Conservation (phyloP, 2,329 filamentous ascomycete species). For the Cytospora piceicola region DNA sequence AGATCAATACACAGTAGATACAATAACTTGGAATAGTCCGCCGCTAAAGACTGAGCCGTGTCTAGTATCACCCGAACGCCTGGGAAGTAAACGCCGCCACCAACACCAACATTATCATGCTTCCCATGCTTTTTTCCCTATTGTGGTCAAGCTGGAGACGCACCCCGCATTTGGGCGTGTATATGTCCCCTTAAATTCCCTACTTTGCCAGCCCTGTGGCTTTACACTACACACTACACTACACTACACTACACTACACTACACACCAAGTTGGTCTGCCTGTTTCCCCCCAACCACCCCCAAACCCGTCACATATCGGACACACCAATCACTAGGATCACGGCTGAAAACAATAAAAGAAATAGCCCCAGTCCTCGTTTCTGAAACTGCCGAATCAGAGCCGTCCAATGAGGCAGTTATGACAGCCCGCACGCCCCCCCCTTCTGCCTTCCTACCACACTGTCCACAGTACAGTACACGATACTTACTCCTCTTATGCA, state of each 20-base stretch:
- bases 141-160: conserved; percentile 21
- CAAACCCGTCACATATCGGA: background rate
- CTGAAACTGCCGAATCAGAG: background rate
- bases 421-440: conserved; percentile 1
- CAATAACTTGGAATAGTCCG: background rate
- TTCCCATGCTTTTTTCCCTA: background rate
- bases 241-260: no score
- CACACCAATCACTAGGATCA: background rate
- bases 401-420: background rate
- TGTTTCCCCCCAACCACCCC: background rate
- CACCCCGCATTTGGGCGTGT: conserved; percentile 26
- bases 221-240: no score
- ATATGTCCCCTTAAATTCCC: no score
- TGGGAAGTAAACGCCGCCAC: conserved; percentile 4
- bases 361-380: background rate
- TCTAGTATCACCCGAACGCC: conserved; percentile 8
- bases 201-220: no score
- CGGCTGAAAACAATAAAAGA: background rate
- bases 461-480: no score
- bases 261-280: background rate
- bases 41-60: background rate
- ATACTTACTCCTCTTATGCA: conserved; percentile 6
- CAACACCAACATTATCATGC: background rate
- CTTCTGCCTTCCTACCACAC: no score
- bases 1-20: conserved; percentile 7